phyloP scores from a whole-genome alignment of 2,329 filamentous ascomycete species.

The Didymella segeticola region DNA sequence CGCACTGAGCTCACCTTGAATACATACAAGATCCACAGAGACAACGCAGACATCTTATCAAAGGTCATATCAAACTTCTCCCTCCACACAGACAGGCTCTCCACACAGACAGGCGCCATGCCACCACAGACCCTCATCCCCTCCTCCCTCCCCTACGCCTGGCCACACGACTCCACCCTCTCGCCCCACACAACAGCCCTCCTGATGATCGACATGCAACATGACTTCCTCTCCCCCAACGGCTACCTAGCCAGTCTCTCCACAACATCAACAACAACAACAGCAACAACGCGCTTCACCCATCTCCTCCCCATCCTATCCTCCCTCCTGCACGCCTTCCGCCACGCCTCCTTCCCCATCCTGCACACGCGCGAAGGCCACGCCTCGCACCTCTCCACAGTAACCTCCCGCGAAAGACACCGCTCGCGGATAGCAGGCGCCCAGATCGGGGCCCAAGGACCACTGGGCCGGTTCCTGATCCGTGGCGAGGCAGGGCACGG shows the following conservation, averaged over 20 bases:
- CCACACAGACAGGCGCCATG: conserved; percentile 6
- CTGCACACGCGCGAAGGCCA: conserved; percentile 62
- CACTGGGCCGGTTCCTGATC: conserved; percentile 64
- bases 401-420: conserved; percentile 61
- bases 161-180: conserved; percentile 51
- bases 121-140: conserved; percentile 25
- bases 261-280: conserved; percentile 58
- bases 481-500: conserved; percentile 66
- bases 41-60: not conserved
- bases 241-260: conserved; percentile 58
- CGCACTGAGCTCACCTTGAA: no score
- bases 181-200: conserved; percentile 56
- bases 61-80: not conserved
- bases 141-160: conserved; percentile 46
- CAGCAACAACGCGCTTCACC: conserved; percentile 51
- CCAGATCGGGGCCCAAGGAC: conserved; percentile 61
- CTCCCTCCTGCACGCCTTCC: conserved; percentile 52
- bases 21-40: no score
- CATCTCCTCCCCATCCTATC: conserved; percentile 55
- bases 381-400: conserved; percentile 62
- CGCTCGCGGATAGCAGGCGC: conserved; percentile 61
- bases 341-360: conserved; percentile 51
- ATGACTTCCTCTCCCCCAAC: conserved; percentile 58
- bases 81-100: not conserved
- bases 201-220: conserved; percentile 64